Conservation (phyloP, 805 yeast genomes). For the Candida silvicultrix region DNA sequence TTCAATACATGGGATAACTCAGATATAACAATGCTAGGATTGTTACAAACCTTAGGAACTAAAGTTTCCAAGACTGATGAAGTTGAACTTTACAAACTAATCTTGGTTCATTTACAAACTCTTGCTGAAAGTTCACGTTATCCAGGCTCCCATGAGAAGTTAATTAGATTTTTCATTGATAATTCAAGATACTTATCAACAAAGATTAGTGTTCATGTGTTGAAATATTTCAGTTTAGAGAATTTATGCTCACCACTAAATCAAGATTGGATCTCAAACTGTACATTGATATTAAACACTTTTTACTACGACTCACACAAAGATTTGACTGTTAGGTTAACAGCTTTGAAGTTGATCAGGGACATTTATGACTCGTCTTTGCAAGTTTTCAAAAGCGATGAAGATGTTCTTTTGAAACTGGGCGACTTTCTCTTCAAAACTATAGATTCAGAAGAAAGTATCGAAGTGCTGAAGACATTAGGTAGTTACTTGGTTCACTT, state of each 20-base stretch:
- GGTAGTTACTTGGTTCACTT: conserved; percentile 23
- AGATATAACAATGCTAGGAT: conserved; percentile 6
- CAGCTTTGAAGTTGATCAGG: conserved; percentile 22
- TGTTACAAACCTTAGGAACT: conserved; percentile 15
- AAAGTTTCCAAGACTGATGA: conserved; percentile 24
- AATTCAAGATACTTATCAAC: conserved; percentile 31
- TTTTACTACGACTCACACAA: conserved; percentile 29
- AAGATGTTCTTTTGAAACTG: conserved; percentile 9
- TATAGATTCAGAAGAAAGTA: conserved; percentile 11
- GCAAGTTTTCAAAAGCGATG: conserved; percentile 5
- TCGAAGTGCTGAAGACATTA: conserved; percentile 25
- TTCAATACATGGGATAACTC: conserved; percentile 35
- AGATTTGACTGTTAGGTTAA: conserved; percentile 24
- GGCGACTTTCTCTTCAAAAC: conserved; percentile 12
- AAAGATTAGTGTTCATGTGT: conserved; percentile 34
- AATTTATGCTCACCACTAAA: conserved; percentile 48
- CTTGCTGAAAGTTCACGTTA: conserved; percentile 26
- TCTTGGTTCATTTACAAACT: conserved; percentile 29
- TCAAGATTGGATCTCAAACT: conserved; percentile 44
- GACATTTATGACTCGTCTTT: conserved; percentile 21
- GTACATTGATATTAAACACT: conserved; percentile 35
- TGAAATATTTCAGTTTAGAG: conserved; percentile 41
- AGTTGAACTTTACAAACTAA: conserved; percentile 25
- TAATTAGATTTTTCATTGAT: conserved; percentile 35
- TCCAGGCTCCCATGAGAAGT: conserved; percentile 34